Evolutionary conservation across 345 rosid genomes (phyloP).

Genomic region (Eucalyptus tenuipes): DNA sequence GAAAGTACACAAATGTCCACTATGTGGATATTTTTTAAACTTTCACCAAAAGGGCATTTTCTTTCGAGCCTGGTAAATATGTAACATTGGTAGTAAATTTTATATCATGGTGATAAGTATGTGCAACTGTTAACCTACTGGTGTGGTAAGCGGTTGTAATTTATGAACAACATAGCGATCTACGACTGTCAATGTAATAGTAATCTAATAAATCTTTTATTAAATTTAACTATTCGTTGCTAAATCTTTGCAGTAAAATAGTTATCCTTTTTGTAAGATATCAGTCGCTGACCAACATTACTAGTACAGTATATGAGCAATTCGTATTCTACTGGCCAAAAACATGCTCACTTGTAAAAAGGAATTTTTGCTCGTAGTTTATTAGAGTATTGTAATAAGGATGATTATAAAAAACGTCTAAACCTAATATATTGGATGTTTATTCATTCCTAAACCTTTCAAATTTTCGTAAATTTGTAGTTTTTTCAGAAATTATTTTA

Average conservation of each 20-base stretch:
- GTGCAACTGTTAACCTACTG: not conserved
- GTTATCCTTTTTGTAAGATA: not conserved
- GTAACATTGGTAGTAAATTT: not conserved
- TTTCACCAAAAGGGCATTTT: not conserved
- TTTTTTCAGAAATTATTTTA: not conserved
- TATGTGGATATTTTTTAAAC: not conserved
- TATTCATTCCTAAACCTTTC: not conserved
- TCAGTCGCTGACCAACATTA: not conserved
- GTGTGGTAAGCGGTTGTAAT: not conserved
- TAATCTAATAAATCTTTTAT: not conserved
- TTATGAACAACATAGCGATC: not conserved
- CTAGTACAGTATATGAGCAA: not conserved
- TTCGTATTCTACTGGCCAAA: not conserved
- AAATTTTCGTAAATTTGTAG: too few relatives aligned
- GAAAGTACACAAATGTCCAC: not conserved
- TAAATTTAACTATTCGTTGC: not conserved
- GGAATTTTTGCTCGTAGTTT: not conserved
- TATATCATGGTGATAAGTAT: not conserved
- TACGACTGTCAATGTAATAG: not conserved
- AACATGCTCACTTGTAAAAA: not conserved
- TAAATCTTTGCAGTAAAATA: not conserved
- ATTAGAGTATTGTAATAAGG: not conserved
- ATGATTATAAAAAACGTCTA: not conserved
- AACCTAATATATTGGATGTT: not conserved
- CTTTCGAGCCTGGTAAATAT: not conserved